Evolutionary conservation across 352 stramenopile genomes (phyloP), one percentile per base, ranked within the genome.

Genomic region (Vaucheria bursata): DNA sequence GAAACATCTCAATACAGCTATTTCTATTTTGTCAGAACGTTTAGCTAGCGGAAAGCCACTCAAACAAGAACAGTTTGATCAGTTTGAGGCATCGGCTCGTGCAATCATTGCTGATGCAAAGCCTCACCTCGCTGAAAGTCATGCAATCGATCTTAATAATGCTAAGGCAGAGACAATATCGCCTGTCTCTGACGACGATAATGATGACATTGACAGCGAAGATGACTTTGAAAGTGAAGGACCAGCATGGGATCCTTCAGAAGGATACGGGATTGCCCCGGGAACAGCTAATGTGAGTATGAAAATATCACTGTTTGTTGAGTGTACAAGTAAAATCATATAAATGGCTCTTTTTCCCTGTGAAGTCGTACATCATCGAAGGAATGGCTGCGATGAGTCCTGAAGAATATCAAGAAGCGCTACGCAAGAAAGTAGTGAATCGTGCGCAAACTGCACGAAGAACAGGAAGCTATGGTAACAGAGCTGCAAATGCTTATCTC

Each of bases 141-240:
- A 2, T 36, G 18, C 6, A 8, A 12, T 50, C 5, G 39, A 5
- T 5, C 39, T 12, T 12, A 5, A 5, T 50, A 12, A 5, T 5
- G 39, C 39, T 50, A 12, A 12, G 39, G 39, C 12, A 12, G 39
- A 34, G 6, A 35, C 65, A 37, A 12, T 35, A 25, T 29, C 65
- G 2, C 5, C 29, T 34, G 4, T 8, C 5, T 6, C 59, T 69
- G 59, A 69, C 18, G 65, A 72, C 31, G 65, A 72, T 40, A 35
- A 72, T 36, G 65, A 72, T 40, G 59, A 69, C 33, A 12, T n/a
- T n/a, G n/a, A n/a, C n/a, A n/a, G n/a, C n/a, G n/a, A 12, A 12
- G 59, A 69, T 34, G 59, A 38, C 8, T 38, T 69, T 34, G 65
- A 72, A 35, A 72, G 65, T 40, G 65, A 72, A 40, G 65, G 65